phyloP scores from a whole-genome alignment of 2,329 filamentous ascomycete species.

The Ophiostoma triangulosporum region DNA sequence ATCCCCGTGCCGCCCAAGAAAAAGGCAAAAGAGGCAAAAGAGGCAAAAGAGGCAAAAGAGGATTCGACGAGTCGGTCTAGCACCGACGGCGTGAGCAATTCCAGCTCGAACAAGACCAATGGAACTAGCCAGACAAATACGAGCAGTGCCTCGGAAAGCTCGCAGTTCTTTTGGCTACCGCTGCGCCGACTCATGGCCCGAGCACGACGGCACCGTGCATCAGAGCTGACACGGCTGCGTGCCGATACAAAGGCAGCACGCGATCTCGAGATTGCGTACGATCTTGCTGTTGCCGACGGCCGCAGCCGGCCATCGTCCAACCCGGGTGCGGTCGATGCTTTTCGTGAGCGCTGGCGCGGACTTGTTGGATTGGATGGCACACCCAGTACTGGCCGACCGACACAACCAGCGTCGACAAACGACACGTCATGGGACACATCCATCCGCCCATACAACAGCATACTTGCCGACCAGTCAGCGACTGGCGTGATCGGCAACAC shows the following conservation, averaged over 20 bases:
- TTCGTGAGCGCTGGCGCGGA: conserved; percentile 22
- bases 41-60: background rate
- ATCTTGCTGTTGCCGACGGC: conserved; percentile 14
- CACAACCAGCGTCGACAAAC: background rate
- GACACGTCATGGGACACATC: background rate
- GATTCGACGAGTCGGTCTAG: background rate
- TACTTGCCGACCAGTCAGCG: background rate
- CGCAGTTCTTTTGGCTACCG: conserved; percentile 26
- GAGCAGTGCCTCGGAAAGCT: conserved; percentile 15
- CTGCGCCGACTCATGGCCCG: conserved; percentile 26
- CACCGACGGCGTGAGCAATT: conserved; percentile 10
- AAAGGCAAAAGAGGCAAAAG: background rate
- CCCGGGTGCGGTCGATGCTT: conserved; percentile 15
- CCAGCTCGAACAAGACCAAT: conserved; percentile 6
- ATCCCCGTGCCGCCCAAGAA: conserved; percentile 19
- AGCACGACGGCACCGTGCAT: conserved; percentile 24
- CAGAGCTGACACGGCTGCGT: conserved; percentile 23
- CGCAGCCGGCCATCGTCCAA: conserved; percentile 19
- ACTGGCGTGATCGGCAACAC: background rate
- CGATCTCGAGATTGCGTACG: conserved; percentile 20
- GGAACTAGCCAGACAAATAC: conserved; percentile 11
- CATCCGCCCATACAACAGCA: background rate
- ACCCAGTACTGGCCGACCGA: background rate
- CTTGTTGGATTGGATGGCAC: conserved; percentile 14
- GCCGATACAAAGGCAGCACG: conserved; percentile 16